Conservation (phyloP, 768 basidiomycete genomes). For the Mrakia blollopis region DNA sequence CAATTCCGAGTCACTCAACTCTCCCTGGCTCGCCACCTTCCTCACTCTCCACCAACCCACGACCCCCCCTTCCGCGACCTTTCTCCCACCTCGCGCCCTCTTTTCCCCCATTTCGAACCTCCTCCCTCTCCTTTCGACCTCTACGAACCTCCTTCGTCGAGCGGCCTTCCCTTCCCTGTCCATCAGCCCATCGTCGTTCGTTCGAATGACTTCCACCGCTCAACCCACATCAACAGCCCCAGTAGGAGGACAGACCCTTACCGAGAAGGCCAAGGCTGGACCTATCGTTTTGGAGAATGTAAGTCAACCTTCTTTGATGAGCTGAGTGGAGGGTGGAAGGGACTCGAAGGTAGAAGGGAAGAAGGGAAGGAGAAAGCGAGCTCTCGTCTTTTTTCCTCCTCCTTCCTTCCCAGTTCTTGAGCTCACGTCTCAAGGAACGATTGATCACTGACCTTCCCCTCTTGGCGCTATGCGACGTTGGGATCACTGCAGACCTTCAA, state of each 20-base stretch:
- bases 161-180: constrained; percentile 1
- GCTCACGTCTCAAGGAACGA: neutral
- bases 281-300: constrained; percentile 33
- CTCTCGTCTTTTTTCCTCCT: neutral
- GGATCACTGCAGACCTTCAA: constrained; percentile 85
- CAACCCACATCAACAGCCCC: neutral
- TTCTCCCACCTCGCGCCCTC: neutral
- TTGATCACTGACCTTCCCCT: neutral
- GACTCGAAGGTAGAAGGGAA: neutral
- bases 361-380: neutral
- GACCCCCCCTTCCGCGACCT: neutral
- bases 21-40: neutral
- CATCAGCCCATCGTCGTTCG: constrained; percentile 6
- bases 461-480: neutral
- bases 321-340: neutral
- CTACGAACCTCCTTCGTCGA: neutral
- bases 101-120: neutral
- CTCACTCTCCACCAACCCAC: neutral
- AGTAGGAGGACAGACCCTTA: constrained; percentile 12
- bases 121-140: neutral
- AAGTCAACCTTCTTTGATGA: neutral
- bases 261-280: constrained; percentile 31
- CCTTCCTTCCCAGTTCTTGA: no score
- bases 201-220: constrained; percentile 18
- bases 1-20: no score